Conservation (phyloP, 1,139 yeast species). For the Maudiozyma humilis region DNA sequence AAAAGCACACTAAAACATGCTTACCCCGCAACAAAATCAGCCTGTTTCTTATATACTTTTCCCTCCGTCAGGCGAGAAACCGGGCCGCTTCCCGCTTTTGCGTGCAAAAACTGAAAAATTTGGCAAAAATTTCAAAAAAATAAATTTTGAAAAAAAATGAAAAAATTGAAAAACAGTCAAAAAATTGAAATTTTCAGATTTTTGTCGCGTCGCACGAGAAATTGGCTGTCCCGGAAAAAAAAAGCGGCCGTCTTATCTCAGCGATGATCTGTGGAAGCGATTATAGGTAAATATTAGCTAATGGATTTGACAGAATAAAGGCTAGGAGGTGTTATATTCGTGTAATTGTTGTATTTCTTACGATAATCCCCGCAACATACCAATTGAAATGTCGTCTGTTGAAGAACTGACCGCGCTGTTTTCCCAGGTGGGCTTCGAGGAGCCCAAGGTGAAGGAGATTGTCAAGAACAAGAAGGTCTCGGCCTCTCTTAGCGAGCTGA, state of each 20-base stretch:
- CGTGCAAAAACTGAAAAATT: not conserved
- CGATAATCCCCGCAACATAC: too few relatives aligned
- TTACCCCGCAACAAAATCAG: too few relatives aligned
- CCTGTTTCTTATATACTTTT: too few relatives aligned
- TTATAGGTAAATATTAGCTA: too few relatives aligned
- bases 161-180: not conserved
- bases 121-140: not conserved
- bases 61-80: too few relatives aligned
- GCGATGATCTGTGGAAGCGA: not conserved
- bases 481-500: slow-evolving; percentile 52
- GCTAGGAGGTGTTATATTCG: too few relatives aligned
- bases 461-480: slow-evolving; percentile 80
- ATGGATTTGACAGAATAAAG: too few relatives aligned
- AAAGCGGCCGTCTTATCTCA: not conserved
- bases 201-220: too few relatives aligned
- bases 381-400: slow-evolving; percentile 8
- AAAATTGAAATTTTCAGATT: too few relatives aligned
- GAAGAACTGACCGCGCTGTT: slow-evolving; percentile 34
- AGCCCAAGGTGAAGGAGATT: slow-evolving; percentile 63
- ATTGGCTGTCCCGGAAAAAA: too few relatives aligned
- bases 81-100: too few relatives aligned
- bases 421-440: slow-evolving; percentile 59
- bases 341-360: too few relatives aligned
- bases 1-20: not conserved
- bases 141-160: not conserved